Evolutionary conservation across 805 yeast genomes (phyloP), one percentile per base, ranked within the genome.

Genomic region (Cyberlindnera nakhonratchasimensis): DNA sequence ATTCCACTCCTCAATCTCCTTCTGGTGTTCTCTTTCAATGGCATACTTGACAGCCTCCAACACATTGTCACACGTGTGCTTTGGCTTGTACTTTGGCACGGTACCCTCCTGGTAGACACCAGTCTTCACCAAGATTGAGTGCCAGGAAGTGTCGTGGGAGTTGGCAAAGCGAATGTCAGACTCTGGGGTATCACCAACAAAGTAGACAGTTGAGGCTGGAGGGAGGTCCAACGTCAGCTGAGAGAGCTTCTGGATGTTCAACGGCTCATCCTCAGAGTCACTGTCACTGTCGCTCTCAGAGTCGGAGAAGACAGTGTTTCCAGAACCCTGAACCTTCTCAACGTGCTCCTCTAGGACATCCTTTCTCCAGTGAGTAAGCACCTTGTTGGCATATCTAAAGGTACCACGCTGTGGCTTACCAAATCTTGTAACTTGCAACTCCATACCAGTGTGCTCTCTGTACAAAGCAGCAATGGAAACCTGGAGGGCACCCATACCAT

Each of bases 401-500:
- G 96, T 88, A 38, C 90, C 90, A 52, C 81, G 72, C 61, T 88
- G 93, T 1, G 96, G 96, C 64, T 88, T 88, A 58, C 96, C 96
- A 57, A 86, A 88, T 58, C 95, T 71, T 39, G 84, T 85, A 34
- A 85, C 90, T 57, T 80, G 78, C 53, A 88, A 71, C 53, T 85
- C 90, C 50, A 72, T 74, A 45, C 95, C 95, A 2, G 96, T 86
- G 57, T 83, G 88, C 55, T 86, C 95, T 60, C 81, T 76, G 65
- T 80, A 88, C 45, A 88, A 70, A 0, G 95, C 93, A 42, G 90
- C 89, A 57, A 87, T 80, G 17, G 95, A 83, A 29, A 86, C 89
- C 63, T 87, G 96, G 50, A 88, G 71, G 4, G 96, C 96, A 46
- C 96, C 96, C 95, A 88, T 89, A 47, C 96, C 96, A 59, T 88